Evolutionary conservation across 2,329 filamentous ascomycete genomes (phyloP).

Genomic region (Fusarium incarnatum): DNA sequence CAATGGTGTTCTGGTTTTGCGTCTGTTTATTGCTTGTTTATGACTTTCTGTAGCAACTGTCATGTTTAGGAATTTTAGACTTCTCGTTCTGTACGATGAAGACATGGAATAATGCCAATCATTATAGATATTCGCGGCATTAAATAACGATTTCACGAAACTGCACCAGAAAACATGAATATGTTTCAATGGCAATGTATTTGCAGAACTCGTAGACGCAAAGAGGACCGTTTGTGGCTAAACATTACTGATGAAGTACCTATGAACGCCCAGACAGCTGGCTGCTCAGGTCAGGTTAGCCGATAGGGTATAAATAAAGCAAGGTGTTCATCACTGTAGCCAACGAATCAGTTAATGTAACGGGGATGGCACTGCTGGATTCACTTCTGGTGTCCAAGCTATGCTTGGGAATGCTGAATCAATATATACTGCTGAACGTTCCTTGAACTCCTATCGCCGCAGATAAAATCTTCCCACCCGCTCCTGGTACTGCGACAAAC

Average conservation of each 20-base stretch:
- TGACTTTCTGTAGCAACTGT: background rate
- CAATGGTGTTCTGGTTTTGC: slow-evolving; percentile 33
- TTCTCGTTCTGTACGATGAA: slow-evolving; percentile 21
- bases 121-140: background rate
- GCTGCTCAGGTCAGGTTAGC: background rate
- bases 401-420: background rate
- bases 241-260: background rate
- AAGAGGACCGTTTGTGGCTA: background rate
- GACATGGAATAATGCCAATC: background rate
- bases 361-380: background rate
- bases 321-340: background rate
- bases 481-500: background rate
- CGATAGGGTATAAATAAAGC: no score
- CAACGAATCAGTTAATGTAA: background rate
- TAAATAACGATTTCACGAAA: background rate
- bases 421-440: slow-evolving; percentile 11
- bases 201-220: background rate
- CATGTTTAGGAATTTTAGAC: slow-evolving; percentile 24
- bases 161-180: background rate
- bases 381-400: background rate
- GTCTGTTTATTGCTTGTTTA: background rate
- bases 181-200: background rate
- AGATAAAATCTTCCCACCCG: background rate
- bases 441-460: slow-evolving; percentile 17
- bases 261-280: background rate